phyloP scores from a whole-genome alignment of 257 asterid species.

The Ballota nigra region DNA sequence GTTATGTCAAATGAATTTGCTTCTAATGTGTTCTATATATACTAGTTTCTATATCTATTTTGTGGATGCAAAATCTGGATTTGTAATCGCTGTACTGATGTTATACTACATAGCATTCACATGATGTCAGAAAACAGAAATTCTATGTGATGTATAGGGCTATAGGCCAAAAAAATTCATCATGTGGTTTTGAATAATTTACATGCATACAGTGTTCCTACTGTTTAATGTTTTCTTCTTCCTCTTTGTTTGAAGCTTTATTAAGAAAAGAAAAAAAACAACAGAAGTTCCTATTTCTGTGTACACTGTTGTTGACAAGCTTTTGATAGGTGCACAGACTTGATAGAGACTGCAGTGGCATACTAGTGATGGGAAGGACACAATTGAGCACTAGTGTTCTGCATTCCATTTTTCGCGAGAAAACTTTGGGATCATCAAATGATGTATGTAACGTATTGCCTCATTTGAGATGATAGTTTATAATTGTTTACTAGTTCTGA shows the following conservation, averaged over 20 bases:
- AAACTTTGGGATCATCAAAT: constrained; percentile 63
- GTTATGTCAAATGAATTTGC: not conserved
- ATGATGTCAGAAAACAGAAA: not conserved
- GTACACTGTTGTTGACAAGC: constrained; percentile 41
- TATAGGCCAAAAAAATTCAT: not conserved
- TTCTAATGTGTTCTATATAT: not conserved
- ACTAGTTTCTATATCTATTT: not conserved
- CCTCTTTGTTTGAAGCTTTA: not conserved
- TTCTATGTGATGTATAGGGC: not conserved
- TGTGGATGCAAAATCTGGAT: not conserved
- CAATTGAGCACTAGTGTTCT: constrained; percentile 71
- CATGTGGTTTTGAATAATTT: constrained; percentile 1
- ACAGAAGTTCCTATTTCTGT: constrained; percentile 20
- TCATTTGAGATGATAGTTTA: not conserved
- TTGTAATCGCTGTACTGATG: not conserved
- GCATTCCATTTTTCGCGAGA: constrained; percentile 92
- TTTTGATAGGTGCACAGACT: constrained; percentile 90
- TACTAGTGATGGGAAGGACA: constrained; percentile 94
- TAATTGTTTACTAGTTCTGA: constrained; percentile 11
- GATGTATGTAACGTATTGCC: constrained; percentile 35
- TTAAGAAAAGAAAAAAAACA: no score
- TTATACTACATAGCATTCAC: not conserved
- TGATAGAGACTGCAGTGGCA: constrained; percentile 94
- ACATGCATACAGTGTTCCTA: not conserved
- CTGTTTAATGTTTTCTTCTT: not conserved